Percentiles rank a stretch among this genome's conserved stretches.
Conservation (phyloP, 177 flowering plant genomes). For the Vitis hybrid region DNA sequence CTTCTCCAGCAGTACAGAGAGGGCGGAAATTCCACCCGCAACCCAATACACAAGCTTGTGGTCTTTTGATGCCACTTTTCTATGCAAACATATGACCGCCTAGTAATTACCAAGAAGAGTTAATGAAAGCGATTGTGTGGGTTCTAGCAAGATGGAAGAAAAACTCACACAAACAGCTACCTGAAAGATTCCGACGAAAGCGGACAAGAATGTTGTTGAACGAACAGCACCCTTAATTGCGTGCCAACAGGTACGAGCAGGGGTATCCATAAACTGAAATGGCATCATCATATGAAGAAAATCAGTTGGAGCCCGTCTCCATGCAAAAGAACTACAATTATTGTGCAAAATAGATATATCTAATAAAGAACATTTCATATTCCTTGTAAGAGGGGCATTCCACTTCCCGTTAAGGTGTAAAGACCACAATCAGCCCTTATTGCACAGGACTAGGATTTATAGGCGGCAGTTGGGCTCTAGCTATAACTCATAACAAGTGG, state of each 20-base stretch:
- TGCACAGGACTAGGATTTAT: too few relatives aligned
- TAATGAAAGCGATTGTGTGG: not conserved
- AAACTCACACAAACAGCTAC: constrained; percentile 29
- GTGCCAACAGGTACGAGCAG: constrained; percentile 71
- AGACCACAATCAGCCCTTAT: too few relatives aligned
- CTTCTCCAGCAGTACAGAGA: constrained; percentile 90
- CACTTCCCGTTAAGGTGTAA: too few relatives aligned
- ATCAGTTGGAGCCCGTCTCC: not conserved
- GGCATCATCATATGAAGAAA: constrained; percentile 1
- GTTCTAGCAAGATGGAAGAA: not conserved
- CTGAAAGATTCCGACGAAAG: constrained; percentile 97
- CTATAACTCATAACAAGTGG: too few relatives aligned
- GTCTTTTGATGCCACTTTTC: constrained; percentile 82
- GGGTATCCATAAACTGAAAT: constrained; percentile 78
- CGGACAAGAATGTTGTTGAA: constrained; percentile 92
- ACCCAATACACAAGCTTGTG: constrained; percentile 95
- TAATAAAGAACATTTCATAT: too few relatives aligned
- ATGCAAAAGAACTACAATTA: not conserved
- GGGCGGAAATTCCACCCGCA: constrained; percentile 85
- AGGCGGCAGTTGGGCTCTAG: too few relatives aligned
- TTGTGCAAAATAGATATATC: too few relatives aligned
- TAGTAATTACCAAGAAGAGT: constrained; percentile 27
- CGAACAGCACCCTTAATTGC: constrained; percentile 89
- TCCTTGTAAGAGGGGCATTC: too few relatives aligned
- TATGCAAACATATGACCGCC: constrained; percentile 90